Evolutionary conservation across 352 stramenopile species (phyloP).

Genomic region (Phytophthora palmivora): DNA sequence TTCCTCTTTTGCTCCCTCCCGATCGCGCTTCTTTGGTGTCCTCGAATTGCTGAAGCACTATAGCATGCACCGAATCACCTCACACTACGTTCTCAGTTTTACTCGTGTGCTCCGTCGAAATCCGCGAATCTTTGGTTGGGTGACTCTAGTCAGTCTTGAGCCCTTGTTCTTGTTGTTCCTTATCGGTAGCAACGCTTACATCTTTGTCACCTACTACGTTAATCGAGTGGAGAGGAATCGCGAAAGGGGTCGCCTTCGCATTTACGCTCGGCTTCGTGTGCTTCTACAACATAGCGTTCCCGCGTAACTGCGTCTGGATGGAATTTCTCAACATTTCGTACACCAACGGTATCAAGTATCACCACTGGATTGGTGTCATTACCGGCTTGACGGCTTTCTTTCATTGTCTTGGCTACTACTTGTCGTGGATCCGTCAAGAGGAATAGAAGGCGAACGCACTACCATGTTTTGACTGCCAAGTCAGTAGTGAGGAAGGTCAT

Average conservation of each 20-base stretch:
- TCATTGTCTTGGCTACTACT: conserved; percentile 45
- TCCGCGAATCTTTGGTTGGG: conserved; percentile 30
- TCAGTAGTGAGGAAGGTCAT: conserved; percentile 28
- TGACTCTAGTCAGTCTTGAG: conserved; percentile 50
- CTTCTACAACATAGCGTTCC: conserved; percentile 59
- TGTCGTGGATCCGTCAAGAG: conserved; percentile 30
- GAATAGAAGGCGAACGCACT: conserved; percentile 32
- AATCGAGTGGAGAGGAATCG: conserved; percentile 12
- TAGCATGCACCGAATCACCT: conserved; percentile 46
- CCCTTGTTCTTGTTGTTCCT: no score
- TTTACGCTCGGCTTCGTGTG: conserved; percentile 46
- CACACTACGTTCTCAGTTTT: conserved; percentile 35
- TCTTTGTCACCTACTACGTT: conserved; percentile 18
- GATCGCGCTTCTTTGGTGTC: conserved; percentile 46
- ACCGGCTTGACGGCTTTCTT: conserved; percentile 43
- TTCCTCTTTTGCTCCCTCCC: conserved; percentile 51
- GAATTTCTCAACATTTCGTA: conserved; percentile 67
- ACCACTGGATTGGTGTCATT: conserved; percentile 52
- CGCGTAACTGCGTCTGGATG: conserved; percentile 61
- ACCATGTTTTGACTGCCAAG: conserved; percentile 53
- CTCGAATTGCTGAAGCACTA: conserved; percentile 47
- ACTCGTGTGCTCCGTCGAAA: conserved; percentile 54
- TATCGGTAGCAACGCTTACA: no score
- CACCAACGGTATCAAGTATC: conserved; percentile 60
- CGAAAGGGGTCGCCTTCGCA: conserved; percentile 3